phyloP scores from a whole-genome alignment of 2,329 filamentous ascomycete species.

The Endoconidiophora laricicola region DNA sequence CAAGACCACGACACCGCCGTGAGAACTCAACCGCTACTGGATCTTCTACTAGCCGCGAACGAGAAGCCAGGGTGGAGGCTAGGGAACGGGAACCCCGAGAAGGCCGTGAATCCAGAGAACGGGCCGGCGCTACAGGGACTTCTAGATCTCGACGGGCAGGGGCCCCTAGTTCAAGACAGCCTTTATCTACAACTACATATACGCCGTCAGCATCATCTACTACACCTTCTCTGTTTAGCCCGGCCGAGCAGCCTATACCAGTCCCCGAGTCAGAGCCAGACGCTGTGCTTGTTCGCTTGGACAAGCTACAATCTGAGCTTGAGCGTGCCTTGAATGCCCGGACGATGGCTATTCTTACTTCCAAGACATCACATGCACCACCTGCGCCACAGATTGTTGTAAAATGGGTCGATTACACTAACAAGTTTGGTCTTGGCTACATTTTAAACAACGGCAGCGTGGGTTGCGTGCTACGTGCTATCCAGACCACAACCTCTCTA shows the following conservation, averaged over 20 bases:
- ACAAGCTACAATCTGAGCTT: conserved; percentile 40
- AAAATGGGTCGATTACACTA: conserved; percentile 81
- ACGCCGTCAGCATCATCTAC: conserved; percentile 14
- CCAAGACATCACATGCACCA: conserved; percentile 35
- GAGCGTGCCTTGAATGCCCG: conserved; percentile 47
- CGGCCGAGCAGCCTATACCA: conserved; percentile 32
- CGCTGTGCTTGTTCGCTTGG: conserved; percentile 37
- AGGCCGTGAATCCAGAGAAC: not conserved
- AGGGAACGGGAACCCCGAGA: conserved; percentile 3
- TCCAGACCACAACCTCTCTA: conserved; percentile 26
- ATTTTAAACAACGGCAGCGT: conserved; percentile 70
- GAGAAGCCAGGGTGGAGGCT: not conserved
- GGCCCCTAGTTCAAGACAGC: conserved; percentile 4
- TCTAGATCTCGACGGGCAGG: conserved; percentile 4
- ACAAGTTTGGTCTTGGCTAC: conserved; percentile 72
- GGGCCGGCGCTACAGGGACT: not conserved
- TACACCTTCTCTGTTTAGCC: conserved; percentile 36
- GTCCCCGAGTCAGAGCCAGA: conserved; percentile 41
- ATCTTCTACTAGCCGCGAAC: conserved; percentile 8
- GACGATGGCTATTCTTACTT: conserved; percentile 42
- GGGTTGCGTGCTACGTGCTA: conserved; percentile 48
- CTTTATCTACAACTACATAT: conserved; percentile 3
- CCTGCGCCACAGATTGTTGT: conserved; percentile 47
- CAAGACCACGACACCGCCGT: conserved; percentile 9
- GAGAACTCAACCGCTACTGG: conserved; percentile 3